Percentiles rank a stretch among this genome's conserved stretches.
phyloP scores from a whole-genome alignment of 768 basidiomycete genomes.

The Boletus bicolor region DNA sequence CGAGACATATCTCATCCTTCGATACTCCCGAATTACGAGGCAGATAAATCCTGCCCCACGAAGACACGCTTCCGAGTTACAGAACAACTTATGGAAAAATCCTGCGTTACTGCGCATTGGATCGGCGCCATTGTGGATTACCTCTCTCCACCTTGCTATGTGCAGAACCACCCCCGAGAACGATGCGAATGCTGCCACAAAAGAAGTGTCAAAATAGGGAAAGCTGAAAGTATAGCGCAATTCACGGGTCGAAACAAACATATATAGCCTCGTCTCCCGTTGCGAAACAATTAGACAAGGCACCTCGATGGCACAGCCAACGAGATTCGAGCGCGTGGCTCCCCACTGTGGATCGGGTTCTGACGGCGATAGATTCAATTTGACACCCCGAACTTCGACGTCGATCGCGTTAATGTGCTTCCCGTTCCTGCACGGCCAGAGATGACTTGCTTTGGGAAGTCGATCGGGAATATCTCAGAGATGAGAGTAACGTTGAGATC shows the following conservation, averaged over 20 bases:
- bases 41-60: not conserved
- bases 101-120: not conserved
- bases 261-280: constrained; percentile 11
- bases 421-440: constrained; percentile 15
- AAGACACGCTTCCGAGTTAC: not conserved
- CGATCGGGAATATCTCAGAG: constrained; percentile 9
- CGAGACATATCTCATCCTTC: not conserved
- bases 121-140: not conserved
- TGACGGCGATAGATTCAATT: constrained; percentile 16
- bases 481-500: constrained; percentile 14
- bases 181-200: not conserved
- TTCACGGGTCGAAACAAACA: constrained; percentile 10
- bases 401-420: constrained; percentile 24
- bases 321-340: constrained; percentile 20
- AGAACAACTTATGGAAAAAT: not conserved
- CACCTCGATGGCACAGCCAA: constrained; percentile 21
- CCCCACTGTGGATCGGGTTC: constrained; percentile 10
- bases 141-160: not conserved
- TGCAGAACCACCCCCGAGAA: not conserved
- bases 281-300: constrained; percentile 17
- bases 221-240: not conserved
- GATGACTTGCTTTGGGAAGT: constrained; percentile 19
- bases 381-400: constrained; percentile 16
- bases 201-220: constrained; percentile 12
- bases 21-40: not conserved